Base-by-base conservation (phyloP, 2,329 filamentous ascomycete species). In the Plectosphaerella sp. region DNA sequence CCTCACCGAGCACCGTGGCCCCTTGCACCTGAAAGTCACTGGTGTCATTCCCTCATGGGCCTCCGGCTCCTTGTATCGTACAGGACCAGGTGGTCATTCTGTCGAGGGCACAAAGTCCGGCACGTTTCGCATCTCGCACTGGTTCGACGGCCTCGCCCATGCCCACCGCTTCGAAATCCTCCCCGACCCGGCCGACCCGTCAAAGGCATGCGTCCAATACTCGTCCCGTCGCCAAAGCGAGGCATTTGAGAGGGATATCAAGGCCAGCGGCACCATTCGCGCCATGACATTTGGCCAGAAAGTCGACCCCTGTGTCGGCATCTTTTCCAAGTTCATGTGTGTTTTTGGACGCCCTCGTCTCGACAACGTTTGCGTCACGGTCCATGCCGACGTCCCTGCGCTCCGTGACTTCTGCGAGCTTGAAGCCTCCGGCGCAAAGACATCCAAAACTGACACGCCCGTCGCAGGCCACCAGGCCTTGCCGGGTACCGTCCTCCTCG, bases 101-200 rank as follows among this genome's bases (percentile, higher is more conserved):
- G 69, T 91, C 3, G 74, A 83, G n/a, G 65, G 71, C 45, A 83
- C 82, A 1, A 68, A 79, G 3, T 73, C 75, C 3, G 82, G 83
- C 15, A 79, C 75, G 0, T 84, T 84, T 61, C 72, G 76, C 33
- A 74, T 86, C 11, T 81, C 77, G 1, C 89, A 94, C 65, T 94
- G 89, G 89, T 94, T 94, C 58, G 90, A 94, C 63, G 87, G 87
- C 5, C 83, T 91, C 54, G 79, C 83, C 3, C 81, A 88, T 51
- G 75, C 83, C 1, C 88, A 93, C 68, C 83, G 82, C 28, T 93
- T 93, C 63, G 78, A 89, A 52, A 87, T 93, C 33, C 61, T 82
- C 4, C 64, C 77, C 0, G 60, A 67, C 5, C 59, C 56, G 2
- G 57, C 59, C 4, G 55, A 53, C 25, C 62, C 62, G 4, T 4